Evolutionary conservation across 768 basidiomycete species (phyloP).

Genomic region (Guyanaporus albipodus): DNA sequence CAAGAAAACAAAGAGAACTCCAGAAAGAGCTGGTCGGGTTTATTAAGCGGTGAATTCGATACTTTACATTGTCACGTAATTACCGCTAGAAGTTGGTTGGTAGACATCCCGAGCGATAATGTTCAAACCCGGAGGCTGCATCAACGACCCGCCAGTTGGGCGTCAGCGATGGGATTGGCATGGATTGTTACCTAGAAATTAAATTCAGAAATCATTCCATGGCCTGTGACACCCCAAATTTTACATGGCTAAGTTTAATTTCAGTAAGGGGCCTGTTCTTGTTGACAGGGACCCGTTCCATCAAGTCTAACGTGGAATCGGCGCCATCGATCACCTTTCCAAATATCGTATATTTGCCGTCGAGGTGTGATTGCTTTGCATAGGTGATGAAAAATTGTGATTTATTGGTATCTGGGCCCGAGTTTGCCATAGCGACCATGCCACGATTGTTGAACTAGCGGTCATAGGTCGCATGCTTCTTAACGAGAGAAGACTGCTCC

Average conservation of each 20-base stretch:
- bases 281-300: constrained; percentile 89
- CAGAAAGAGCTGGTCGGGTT: constrained; percentile 89
- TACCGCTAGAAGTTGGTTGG: constrained; percentile 2
- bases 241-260: constrained; percentile 76
- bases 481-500: constrained; percentile 3
- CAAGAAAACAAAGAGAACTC: constrained; percentile 74
- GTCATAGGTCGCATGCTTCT: neutral
- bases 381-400: constrained; percentile 89
- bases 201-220: constrained; percentile 1
- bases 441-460: constrained; percentile 90
- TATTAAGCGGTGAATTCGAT: constrained; percentile 57
- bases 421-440: constrained; percentile 97
- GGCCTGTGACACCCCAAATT: constrained; percentile 25
- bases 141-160: constrained; percentile 34
- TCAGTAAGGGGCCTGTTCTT: constrained; percentile 84
- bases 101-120: neutral
- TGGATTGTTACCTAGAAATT: constrained; percentile 73
- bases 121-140: neutral
- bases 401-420: constrained; percentile 92
- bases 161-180: constrained; percentile 92
- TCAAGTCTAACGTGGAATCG: constrained; percentile 91
- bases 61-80: constrained; percentile 12
- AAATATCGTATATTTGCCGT: constrained; percentile 92
- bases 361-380: constrained; percentile 89
- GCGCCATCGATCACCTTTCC: constrained; percentile 98